A percentile compares a stretch with the other conserved stretches of the same genome.
These are phyloP conservation scores for Gynostemma pentaphyllum DNA, from an alignment of 306 rosid genomes.

Conservation along the genomic window DNA sequence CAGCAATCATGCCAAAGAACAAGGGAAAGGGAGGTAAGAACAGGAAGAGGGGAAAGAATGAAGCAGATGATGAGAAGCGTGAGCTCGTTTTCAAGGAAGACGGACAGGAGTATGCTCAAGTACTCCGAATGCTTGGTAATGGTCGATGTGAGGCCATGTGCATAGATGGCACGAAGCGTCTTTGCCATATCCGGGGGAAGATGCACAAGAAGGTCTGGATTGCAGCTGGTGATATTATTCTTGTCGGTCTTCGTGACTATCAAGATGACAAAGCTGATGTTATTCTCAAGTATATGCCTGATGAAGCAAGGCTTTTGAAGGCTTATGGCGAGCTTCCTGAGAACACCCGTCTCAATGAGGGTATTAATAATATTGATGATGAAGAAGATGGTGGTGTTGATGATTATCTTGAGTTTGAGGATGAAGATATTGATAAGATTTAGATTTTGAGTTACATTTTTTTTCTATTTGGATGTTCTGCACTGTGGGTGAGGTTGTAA, in stretches of 20 bases:
- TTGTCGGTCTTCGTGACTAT: constrained; percentile 14
- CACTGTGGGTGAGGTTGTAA: neutral
- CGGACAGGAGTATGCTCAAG: constrained; percentile 18
- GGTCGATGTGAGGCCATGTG: constrained; percentile 14
- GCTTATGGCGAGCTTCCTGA: constrained; percentile 22
- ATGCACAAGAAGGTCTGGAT: constrained; percentile 21
- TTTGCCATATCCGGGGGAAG: constrained; percentile 19
- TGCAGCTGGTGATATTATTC: constrained; percentile 18
- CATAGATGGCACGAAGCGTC: constrained; percentile 15
- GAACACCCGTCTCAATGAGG: constrained; percentile 10
- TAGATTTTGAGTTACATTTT: neutral
- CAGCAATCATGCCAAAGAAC: constrained; percentile 15
- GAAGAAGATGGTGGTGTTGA: constrained; percentile 15
- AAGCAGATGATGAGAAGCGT: constrained; percentile 20
- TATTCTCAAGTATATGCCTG: constrained; percentile 20
- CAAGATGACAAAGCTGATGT: constrained; percentile 18
- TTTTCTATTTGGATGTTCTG: neutral
- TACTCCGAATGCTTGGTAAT: constrained; percentile 13
- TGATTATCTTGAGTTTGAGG: constrained; percentile 16
- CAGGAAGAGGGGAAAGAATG: constrained; percentile 18
- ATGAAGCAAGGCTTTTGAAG: constrained; percentile 17
- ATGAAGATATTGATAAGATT: constrained; percentile 15
- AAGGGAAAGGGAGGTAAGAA: constrained; percentile 22
- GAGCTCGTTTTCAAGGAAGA: constrained; percentile 21
- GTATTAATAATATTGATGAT: constrained; percentile 7